Evolutionary conservation across 2,329 filamentous ascomycete species (phyloP).

Genomic region (Venturiaceae sp.): DNA sequence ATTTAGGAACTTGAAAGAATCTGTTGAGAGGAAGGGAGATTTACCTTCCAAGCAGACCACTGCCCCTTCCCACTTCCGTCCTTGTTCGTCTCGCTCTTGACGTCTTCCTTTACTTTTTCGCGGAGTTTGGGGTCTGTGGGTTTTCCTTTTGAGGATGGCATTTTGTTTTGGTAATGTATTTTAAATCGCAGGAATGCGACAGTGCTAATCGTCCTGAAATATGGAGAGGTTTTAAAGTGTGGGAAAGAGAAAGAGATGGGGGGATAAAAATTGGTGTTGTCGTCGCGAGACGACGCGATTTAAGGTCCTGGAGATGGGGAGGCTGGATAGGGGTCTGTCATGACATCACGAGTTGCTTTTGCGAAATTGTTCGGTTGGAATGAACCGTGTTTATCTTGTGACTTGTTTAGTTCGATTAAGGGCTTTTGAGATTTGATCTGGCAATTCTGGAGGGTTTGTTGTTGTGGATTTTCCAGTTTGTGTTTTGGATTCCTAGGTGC

Average conservation of each 20-base stretch:
- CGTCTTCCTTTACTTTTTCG: constrained; percentile 34
- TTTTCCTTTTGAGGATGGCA: constrained; percentile 35
- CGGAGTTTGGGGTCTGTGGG: constrained; percentile 34
- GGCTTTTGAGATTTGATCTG: background rate
- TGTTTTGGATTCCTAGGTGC: no score
- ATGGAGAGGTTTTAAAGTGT: background rate
- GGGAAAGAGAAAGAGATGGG: background rate
- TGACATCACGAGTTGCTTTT: background rate
- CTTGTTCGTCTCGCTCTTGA: constrained; percentile 36
- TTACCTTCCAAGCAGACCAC: constrained; percentile 38
- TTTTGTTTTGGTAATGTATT: no score
- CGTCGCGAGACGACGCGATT: background rate
- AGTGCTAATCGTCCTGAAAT: no score
- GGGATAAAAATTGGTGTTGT: background rate
- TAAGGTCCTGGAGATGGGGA: background rate
- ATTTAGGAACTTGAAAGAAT: background rate
- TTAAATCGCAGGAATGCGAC: no score
- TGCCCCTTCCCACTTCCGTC: constrained; percentile 36
- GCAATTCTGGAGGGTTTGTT: background rate
- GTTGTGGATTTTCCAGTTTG: background rate
- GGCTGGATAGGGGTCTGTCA: constrained; percentile 1
- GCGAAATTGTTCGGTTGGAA: background rate
- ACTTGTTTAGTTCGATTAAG: background rate
- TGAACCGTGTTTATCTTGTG: background rate
- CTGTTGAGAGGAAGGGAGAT: background rate